These are phyloP conservation scores for Alternaria sp. DNA, from an alignment of 2,329 filamentous ascomycete genomes.

Conservation along the genomic window DNA sequence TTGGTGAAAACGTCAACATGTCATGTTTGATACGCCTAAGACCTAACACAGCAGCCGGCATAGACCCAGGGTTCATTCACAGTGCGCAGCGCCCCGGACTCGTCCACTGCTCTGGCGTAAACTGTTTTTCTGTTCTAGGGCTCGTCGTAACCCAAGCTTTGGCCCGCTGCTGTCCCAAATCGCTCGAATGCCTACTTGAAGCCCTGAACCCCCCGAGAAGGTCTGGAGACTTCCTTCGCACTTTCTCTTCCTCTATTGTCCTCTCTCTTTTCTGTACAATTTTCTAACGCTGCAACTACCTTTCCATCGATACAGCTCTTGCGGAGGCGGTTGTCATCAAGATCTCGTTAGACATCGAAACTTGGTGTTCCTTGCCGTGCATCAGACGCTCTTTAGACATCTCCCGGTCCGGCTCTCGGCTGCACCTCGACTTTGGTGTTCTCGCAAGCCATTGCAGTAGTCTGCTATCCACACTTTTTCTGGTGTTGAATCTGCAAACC, in stretches of 20 bases:
- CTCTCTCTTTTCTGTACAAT: slow-evolving; percentile 30
- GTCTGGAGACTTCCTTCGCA: slow-evolving; percentile 31
- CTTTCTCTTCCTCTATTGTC: slow-evolving; percentile 30
- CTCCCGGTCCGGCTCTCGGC: slow-evolving; percentile 25
- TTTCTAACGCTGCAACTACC: slow-evolving; percentile 21
- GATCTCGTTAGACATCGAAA: slow-evolving; percentile 29
- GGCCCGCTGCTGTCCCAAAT: slow-evolving; percentile 45
- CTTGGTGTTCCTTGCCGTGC: slow-evolving; percentile 43
- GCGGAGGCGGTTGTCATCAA: slow-evolving; percentile 40
- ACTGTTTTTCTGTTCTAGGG: slow-evolving; percentile 40
- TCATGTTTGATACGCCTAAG: slow-evolving; percentile 19
- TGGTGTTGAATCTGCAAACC: slow-evolving; percentile 46
- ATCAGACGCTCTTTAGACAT: slow-evolving; percentile 27
- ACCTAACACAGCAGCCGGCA: slow-evolving; percentile 21
- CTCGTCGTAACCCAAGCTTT: slow-evolving; percentile 48
- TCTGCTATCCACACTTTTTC: slow-evolving; percentile 34
- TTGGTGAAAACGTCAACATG: slow-evolving; percentile 1
- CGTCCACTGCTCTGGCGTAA: slow-evolving; percentile 38
- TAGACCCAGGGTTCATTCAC: slow-evolving; percentile 21
- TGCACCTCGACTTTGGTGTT: slow-evolving; percentile 47
- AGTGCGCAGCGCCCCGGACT: slow-evolving; percentile 18
- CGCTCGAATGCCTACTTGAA: slow-evolving; percentile 41
- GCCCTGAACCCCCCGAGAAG: slow-evolving; percentile 20
- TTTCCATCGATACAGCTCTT: slow-evolving; percentile 37
- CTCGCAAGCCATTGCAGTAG: slow-evolving; percentile 37